phyloP scores from a whole-genome alignment of 306 rosid species.

The Argentina anserina region DNA sequence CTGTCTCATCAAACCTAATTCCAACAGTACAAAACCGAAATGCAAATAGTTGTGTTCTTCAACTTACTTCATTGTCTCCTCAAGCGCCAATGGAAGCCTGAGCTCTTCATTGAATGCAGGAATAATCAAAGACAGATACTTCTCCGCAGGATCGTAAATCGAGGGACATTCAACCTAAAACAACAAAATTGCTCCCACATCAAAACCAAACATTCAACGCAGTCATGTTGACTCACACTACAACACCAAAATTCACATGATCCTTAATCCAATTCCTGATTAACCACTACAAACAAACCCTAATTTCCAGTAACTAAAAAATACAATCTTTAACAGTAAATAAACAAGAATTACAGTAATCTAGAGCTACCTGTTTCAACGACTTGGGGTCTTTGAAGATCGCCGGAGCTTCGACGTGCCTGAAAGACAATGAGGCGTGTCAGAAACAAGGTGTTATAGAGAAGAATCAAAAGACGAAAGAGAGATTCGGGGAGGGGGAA shows the following conservation, averaged over 20 bases:
- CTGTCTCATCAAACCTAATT: not conserved
- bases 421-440: too few relatives aligned
- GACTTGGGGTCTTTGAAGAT: constrained; percentile 79
- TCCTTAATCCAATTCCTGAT: not conserved
- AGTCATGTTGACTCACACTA: not conserved
- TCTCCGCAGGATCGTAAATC: constrained; percentile 77
- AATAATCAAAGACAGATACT: constrained; percentile 77
- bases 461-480: not conserved
- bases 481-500: not conserved
- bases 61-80: constrained; percentile 80
- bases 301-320: not conserved
- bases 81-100: constrained; percentile 85
- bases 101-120: constrained; percentile 87
- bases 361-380: constrained; percentile 54
- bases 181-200: not conserved
- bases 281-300: constrained; percentile 1
- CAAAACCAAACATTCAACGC: constrained; percentile 8
- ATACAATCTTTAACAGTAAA: not conserved
- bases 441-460: too few relatives aligned
- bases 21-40: not conserved
- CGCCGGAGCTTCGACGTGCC: constrained; percentile 82
- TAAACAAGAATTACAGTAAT: not conserved
- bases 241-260: not conserved
- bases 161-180: constrained; percentile 76
- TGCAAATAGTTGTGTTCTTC: not conserved